These are phyloP conservation scores for Pseudogymnoascus sp. DNA, from an alignment of 2,329 filamentous ascomycete genomes.

Conservation along the genomic window DNA sequence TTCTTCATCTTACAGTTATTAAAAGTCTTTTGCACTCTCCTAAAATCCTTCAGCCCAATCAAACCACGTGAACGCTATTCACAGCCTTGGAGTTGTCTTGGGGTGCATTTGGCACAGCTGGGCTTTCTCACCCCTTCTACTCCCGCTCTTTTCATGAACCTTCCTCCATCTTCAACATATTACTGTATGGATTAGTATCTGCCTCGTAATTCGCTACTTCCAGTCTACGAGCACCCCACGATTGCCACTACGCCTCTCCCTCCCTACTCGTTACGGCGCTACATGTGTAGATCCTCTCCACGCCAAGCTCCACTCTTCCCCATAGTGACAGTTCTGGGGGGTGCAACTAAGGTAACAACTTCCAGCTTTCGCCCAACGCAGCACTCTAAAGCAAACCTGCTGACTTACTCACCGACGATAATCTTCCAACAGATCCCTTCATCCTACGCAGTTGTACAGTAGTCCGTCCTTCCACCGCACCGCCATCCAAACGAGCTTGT, in stretches of 20 bases:
- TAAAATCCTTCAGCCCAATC: not conserved
- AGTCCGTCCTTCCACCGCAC: not conserved
- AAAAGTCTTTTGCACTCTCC: not conserved
- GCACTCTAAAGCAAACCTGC: not conserved
- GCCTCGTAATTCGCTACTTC: not conserved
- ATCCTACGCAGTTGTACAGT: not conserved
- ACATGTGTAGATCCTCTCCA: not conserved
- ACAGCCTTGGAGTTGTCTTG: not conserved
- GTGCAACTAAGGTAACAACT: not conserved
- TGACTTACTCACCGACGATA: slow-evolving; percentile 3
- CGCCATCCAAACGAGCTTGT: not conserved
- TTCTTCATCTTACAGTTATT: not conserved
- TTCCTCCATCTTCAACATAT: not conserved
- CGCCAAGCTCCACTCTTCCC: slow-evolving; percentile 3
- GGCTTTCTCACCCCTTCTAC: not conserved
- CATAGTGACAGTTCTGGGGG: not conserved
- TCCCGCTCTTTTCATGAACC: not conserved
- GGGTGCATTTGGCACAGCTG: not conserved
- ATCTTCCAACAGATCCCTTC: not conserved
- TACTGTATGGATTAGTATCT: slow-evolving; percentile 7
- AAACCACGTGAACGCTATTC: not conserved
- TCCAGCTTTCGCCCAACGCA: not conserved
- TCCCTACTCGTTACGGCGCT: not conserved
- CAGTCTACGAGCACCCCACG: not conserved
- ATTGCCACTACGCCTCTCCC: not conserved